Evolutionary conservation across 2,329 filamentous ascomycete genomes (phyloP).

Genomic region (Nigrospora oryzae): DNA sequence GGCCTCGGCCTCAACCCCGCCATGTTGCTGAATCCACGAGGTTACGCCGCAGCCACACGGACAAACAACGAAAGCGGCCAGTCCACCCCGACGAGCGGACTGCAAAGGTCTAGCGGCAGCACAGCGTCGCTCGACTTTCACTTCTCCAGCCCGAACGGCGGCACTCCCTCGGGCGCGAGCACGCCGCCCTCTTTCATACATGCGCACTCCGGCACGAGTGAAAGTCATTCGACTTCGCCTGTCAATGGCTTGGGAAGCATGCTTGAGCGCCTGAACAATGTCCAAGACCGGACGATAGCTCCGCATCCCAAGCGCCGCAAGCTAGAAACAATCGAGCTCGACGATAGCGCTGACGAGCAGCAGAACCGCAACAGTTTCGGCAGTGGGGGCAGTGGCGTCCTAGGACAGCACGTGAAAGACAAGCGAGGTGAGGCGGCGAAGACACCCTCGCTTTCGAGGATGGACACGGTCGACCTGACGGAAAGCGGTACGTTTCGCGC

Average conservation of each 20-base stretch:
- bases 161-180: conserved; percentile 10
- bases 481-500: conserved; percentile 27
- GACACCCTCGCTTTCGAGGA: conserved; percentile 11
- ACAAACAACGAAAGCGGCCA: conserved; percentile 7
- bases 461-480: conserved; percentile 51
- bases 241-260: conserved; percentile 45
- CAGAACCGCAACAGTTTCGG: conserved; percentile 31
- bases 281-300: conserved; percentile 54
- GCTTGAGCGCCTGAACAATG: conserved; percentile 69
- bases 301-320: conserved; percentile 61
- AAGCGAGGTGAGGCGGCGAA: conserved; percentile 36
- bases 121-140: conserved; percentile 32
- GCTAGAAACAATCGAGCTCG: conserved; percentile 35
- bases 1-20: conserved; percentile 29
- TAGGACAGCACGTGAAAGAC: conserved; percentile 61
- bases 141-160: conserved; percentile 21
- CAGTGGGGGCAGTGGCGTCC: conserved; percentile 42
- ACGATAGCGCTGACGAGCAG: conserved; percentile 1
- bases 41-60: conserved; percentile 13
- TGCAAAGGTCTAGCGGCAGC: conserved; percentile 15
- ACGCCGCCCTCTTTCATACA: conserved; percentile 7
- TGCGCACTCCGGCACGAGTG: conserved; percentile 5
- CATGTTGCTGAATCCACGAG: conserved; percentile 31
- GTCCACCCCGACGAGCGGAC: conserved; percentile 14
- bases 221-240: conserved; percentile 4